Conservation (phyloP, 441 rosid genomes). For the Aquilaria agallochum region DNA sequence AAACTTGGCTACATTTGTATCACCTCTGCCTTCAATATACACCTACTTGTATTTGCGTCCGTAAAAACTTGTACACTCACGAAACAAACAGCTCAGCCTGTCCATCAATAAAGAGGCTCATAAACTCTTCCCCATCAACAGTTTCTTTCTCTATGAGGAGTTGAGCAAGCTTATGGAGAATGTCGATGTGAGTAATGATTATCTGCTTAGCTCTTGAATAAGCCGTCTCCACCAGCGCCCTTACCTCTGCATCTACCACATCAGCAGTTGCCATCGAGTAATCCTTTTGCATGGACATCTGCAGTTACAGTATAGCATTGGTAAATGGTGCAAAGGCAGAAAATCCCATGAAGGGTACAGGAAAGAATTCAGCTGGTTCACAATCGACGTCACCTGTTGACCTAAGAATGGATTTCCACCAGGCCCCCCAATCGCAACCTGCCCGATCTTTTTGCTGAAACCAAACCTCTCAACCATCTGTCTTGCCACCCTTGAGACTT, state of each 20-base stretch:
- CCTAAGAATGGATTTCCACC: conserved; percentile 98
- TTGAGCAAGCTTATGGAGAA: conserved; percentile 82
- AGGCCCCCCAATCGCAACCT: conserved; percentile 82
- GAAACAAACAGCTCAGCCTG: conserved; percentile 68
- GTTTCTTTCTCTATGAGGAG: conserved; percentile 87
- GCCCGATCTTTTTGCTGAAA: conserved; percentile 96
- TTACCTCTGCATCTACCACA: conserved; percentile 84
- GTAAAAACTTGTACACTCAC: conserved; percentile 28
- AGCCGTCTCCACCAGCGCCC: conserved; percentile 79
- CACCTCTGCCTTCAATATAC: background rate
- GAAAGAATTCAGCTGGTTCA: background rate
- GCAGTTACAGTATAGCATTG: conserved; percentile 12
- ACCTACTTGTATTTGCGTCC: background rate
- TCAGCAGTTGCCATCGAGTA: conserved; percentile 98
- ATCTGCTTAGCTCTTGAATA: conserved; percentile 69
- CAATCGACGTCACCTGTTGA: conserved; percentile 49
- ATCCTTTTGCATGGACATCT: conserved; percentile 97
- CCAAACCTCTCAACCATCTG: conserved; percentile 98
- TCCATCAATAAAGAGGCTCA: conserved; percentile 90
- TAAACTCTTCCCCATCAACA: conserved; percentile 87
- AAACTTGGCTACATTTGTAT: background rate
- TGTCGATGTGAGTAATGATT: conserved; percentile 72
- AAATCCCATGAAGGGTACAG: background rate
- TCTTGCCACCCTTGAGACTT: conserved; percentile 92
- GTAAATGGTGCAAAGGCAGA: conserved; percentile 8